Conservation (phyloP, 257 asterid species). For the Perilla frutescens region DNA sequence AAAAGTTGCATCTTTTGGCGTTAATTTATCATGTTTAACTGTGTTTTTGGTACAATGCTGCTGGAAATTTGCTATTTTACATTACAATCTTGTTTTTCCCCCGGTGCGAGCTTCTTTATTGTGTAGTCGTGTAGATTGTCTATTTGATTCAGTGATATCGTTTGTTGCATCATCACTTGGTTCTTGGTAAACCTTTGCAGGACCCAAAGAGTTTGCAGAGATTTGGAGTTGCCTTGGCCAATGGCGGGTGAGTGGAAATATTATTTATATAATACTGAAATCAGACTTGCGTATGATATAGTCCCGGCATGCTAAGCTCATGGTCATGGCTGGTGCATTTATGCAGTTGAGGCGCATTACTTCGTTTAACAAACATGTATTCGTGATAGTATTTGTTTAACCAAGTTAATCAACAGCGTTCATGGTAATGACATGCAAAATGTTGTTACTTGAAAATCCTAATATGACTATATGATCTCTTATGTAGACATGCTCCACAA, state of each 20-base stretch:
- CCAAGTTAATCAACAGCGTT: constrained; percentile 13
- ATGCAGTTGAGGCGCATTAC: neutral
- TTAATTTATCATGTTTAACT: neutral
- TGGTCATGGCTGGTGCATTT: neutral
- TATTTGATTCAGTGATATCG: constrained; percentile 12
- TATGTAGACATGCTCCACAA: constrained; percentile 13
- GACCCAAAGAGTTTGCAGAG: constrained; percentile 79
- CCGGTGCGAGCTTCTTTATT: neutral
- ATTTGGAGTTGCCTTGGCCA: constrained; percentile 85
- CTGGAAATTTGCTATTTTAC: neutral
- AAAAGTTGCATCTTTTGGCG: neutral
- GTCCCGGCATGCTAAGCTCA: neutral
- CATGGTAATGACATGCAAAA: neutral
- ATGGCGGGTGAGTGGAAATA: constrained; percentile 68
- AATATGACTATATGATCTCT: constrained; percentile 11
- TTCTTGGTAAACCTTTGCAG: constrained; percentile 41
- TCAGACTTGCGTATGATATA: constrained; percentile 13
- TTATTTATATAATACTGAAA: neutral
- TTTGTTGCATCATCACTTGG: constrained; percentile 4
- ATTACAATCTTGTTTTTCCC: neutral
- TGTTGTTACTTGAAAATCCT: neutral
- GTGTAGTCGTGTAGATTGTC: constrained; percentile 1
- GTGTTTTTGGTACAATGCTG: constrained; percentile 3
- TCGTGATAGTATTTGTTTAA: neutral
- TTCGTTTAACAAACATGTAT: neutral